Evolutionary conservation across 2,329 filamentous ascomycete species (phyloP), one percentile per base, ranked within the genome.

Genomic region (Fusarium sp.): DNA sequence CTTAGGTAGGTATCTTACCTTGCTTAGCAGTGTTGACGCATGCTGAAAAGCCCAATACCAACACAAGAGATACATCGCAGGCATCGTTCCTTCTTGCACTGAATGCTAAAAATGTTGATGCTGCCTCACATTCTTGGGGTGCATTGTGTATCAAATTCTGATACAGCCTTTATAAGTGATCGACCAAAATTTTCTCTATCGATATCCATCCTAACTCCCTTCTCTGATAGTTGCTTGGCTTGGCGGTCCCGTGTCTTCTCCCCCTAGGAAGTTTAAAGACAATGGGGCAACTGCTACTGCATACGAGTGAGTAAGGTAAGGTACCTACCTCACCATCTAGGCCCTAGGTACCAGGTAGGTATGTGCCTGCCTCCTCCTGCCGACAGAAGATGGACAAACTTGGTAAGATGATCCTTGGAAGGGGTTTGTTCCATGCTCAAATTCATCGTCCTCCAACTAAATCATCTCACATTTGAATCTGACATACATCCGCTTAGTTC

Each of bases 141-240:
- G 28, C 30, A 26, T 47, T 28, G 51, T 68, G 56, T 42, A 62
- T 50, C 50, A 68, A 50, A 56, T 44, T 20, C 42, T 32, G 38
- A 54, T 63, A 38, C 64, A 62, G 50, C 48, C 38, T 51, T 28
- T 36, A 55, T 42, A 24, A 68, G 41, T 48, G 70, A 73, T 73
- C 70, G 51, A 70, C 70, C 42, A 58, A 51, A 62, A 58, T 5
- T 28, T 34, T n/a, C 57, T 41, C 32, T 66, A 22, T 65, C n/a
- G 18, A 34, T 55, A 44, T 55, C 45, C 57, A 61, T 70, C 20
- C 20, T 55, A 18, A 47, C 60, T 62, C 44, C 64, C 54, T 73
- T 55, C 56, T 48, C 41, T 70, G 59, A 57, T 66, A 65, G 70
- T 56, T 62, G 55, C 69, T 70, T 52, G 65, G 65, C 70, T 66